Base-by-base conservation (phyloP, 176 grass and related monocot species). In the Musa beccarii region DNA sequence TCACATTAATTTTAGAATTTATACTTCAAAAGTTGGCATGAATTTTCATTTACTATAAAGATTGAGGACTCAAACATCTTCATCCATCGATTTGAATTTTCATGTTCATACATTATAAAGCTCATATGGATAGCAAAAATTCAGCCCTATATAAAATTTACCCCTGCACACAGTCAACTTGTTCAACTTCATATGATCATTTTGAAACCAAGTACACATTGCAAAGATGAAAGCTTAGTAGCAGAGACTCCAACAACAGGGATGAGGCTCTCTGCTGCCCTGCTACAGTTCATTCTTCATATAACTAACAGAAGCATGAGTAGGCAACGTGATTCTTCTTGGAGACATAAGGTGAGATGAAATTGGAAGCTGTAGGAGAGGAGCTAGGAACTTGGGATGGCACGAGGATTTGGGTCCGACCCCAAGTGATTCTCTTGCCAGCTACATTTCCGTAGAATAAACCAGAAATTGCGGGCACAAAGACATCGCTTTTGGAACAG, bases 401-500 rank as follows among this genome's bases (percentile, higher is more conserved):
- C 12, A 97, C 83, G n/a, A 97, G 82, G 65, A 93, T 93, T 49
- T 88, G 78, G 11, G 87, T 97, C 16, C 55, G 73, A 17, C 86
- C 93, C n/a, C 71, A 75, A 0, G 84, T 70, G 7, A 97, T 97
- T 81, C 93, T 97, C 68, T 81, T 87, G 23, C 93, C 93, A 1
- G 86, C 73, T 17, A 93, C 87, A 50, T 97, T 87, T 24, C 93
- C 93, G 0, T 97, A 97, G 86, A 97, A 97, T 13, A 97, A 59
- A 9, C 90, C 88, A 3, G 90, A 53, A 66, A 87, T 81, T 6
- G 93, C 90, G 10, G 93, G 93, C 72, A 97, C 17, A 22, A 93
- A 97, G 10, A 92, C 67, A 1, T 97, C 77, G 4, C 78, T 90
- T n/a, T 78, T 82, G 9, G 93, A 97, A 55, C 93, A 97, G 53